Base-by-base conservation (phyloP, 1,139 yeast genomes). In the Yamadazyma aaseri region DNA sequence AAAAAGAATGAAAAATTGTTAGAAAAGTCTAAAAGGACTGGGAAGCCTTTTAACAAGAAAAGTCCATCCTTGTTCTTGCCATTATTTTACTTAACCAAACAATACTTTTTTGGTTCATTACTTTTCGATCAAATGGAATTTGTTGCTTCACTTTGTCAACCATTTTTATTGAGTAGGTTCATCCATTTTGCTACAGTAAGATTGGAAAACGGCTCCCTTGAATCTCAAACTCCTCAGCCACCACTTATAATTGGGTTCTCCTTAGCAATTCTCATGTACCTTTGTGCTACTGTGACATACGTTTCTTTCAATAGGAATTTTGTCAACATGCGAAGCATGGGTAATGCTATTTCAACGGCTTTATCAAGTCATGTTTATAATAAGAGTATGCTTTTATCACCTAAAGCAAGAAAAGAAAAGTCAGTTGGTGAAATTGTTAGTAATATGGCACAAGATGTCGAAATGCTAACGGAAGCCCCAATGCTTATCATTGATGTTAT, bases 341-440 rank as follows among this genome's bases (percentile, higher is more conserved):
- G 51, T 13, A 44, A 40, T 29, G 47, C 43, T 13, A 45, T 51
- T 28, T 42, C 50, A 26, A 42, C 61, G 8, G 50, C 63, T 4
- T 50, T 65, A 39, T 50, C 60, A 5, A 47, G 63, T 26, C 49
- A 58, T 36, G 51, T 63, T 10, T 66, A 62, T 42, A 53, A 53
- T 17, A 66, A 66, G 38, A 60, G 69, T 0, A 47, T 65, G 44
- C 53, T 39, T 24, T 56, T 67, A 26, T 59, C 71, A 1, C 67
- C 70, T 2, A 64, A 62, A 34, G 55, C 65, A 12, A 56, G 65
- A 34, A 65, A 58, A 36, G 50, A 53, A n/a, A 65, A 64, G 34
- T 50, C 68, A 10, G 61, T 65, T 4, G 72, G 73, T 32, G 72
- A 66, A 36, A 58, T 67, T 30, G 59, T 67, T 21, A 65, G 58